Percentiles rank a stretch among this genome's conserved stretches.
Evolutionary conservation across 1,139 yeast species (phyloP).

Genomic region (Candida sp.): DNA sequence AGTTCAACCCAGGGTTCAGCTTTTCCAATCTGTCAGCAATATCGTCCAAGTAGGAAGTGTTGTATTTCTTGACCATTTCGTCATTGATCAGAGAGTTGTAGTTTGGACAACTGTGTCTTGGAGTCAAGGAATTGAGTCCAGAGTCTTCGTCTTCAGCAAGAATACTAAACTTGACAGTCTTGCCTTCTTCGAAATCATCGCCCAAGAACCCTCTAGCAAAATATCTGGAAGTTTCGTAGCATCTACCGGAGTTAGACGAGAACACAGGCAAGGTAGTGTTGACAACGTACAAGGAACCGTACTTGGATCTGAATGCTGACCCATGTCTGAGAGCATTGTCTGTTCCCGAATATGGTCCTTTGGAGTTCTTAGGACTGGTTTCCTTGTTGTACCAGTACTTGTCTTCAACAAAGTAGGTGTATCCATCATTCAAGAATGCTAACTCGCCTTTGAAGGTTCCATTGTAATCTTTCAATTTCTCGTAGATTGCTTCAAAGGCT

Average conservation of each 20-base stretch:
- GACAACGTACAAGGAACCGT: conserved; percentile 28
- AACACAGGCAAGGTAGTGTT: conserved; percentile 32
- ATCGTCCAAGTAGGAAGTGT: conserved; percentile 30
- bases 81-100: conserved; percentile 21
- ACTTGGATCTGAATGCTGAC: conserved; percentile 34
- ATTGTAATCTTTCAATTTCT: conserved; percentile 25
- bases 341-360: conserved; percentile 33
- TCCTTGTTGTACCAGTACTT: conserved; percentile 30
- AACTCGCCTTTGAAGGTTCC: conserved; percentile 34
- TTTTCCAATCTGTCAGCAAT: conserved; percentile 42
- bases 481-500: conserved; percentile 18
- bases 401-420: conserved; percentile 34
- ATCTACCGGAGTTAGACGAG: conserved; percentile 35
- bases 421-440: conserved; percentile 32
- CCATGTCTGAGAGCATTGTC: conserved; percentile 39
- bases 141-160: conserved; percentile 26
- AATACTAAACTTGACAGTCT: conserved; percentile 24
- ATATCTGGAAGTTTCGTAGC: conserved; percentile 31
- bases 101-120: conserved; percentile 26
- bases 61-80: conserved; percentile 12
- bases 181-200: conserved; percentile 23
- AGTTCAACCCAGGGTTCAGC: conserved; percentile 32
- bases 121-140: conserved; percentile 44
- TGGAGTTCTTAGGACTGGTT: conserved; percentile 30
- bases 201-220: conserved; percentile 40